phyloP scores from a whole-genome alignment of 352 stramenopile species.

The Phytophthora tubulina region DNA sequence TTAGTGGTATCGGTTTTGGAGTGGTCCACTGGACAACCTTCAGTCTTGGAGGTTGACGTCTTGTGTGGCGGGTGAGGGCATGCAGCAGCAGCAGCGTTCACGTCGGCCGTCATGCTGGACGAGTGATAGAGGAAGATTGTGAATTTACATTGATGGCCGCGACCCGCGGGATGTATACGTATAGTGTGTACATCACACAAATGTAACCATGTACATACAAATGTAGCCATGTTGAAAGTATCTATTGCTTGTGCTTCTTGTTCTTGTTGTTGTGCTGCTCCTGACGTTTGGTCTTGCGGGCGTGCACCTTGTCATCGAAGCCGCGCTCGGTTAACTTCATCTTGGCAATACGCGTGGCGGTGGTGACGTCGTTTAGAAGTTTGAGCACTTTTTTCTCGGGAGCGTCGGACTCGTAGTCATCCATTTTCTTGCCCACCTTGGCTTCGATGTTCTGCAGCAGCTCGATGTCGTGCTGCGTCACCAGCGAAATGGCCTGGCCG shows the following conservation, averaged over 20 bases:
- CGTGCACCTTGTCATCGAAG: slow-evolving; percentile 89
- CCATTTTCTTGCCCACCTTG: slow-evolving; percentile 91
- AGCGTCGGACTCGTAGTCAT: slow-evolving; percentile 85
- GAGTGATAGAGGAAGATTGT: no score
- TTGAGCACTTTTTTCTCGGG: slow-evolving; percentile 95
- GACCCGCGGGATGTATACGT: no score
- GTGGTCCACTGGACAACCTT: slow-evolving; percentile 29
- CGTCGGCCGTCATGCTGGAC: slow-evolving; percentile 69
- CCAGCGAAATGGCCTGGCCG: slow-evolving; percentile 94
- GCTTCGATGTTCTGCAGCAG: slow-evolving; percentile 96
- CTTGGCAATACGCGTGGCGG: slow-evolving; percentile 93
- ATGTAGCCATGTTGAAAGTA: background rate
- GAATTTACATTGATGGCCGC: no score
- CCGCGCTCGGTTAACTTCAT: slow-evolving; percentile 91
- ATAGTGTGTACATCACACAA: no score
- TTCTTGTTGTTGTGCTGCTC: slow-evolving; percentile 56
- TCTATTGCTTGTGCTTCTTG: slow-evolving; percentile 33
- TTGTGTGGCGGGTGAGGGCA: slow-evolving; percentile 51
- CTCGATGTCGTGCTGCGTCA: slow-evolving; percentile 95
- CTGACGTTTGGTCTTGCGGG: slow-evolving; percentile 73
- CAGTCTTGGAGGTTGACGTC: background rate
- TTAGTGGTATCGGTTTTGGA: background rate
- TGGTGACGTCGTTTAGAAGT: slow-evolving; percentile 96
- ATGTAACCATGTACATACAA: no score
- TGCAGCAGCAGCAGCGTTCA: slow-evolving; percentile 68